These are phyloP conservation scores for Alternaria gaisen DNA, from an alignment of 2,329 filamentous ascomycete genomes.

Conservation along the genomic window DNA sequence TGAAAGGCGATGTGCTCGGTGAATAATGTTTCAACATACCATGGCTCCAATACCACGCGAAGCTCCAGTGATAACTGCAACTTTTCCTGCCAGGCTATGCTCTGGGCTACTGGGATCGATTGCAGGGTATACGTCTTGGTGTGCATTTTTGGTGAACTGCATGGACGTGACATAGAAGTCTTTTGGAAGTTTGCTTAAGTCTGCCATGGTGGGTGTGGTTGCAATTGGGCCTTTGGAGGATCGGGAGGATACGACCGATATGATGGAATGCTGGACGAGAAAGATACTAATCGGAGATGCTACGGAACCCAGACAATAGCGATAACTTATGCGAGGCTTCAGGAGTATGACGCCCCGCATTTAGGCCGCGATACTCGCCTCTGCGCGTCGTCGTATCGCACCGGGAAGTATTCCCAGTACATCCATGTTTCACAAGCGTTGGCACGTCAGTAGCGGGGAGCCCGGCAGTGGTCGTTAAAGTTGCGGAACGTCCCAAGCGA, in stretches of 20 bases:
- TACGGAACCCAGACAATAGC: not conserved
- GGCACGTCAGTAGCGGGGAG: not conserved
- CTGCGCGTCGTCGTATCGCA: not conserved
- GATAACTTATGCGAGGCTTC: not conserved
- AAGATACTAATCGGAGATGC: not conserved
- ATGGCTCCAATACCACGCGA: slow-evolving; percentile 50
- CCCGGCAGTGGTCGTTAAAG: slow-evolving; percentile 1
- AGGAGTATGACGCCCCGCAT: not conserved
- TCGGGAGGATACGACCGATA: not conserved
- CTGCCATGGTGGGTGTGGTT: slow-evolving; percentile 8
- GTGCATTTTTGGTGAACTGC: slow-evolving; percentile 25
- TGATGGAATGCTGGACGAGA: not conserved
- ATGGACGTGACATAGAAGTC: slow-evolving; percentile 22
- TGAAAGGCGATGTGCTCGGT: not conserved
- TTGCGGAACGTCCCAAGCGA: slow-evolving; percentile 9
- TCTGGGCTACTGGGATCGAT: slow-evolving; percentile 49
- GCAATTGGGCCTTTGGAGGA: not conserved
- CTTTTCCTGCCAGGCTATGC: slow-evolving; percentile 47
- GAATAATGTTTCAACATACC: slow-evolving; percentile 17
- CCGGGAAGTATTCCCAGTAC: not conserved
- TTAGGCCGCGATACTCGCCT: not conserved
- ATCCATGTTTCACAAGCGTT: not conserved
- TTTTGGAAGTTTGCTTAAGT: slow-evolving; percentile 22
- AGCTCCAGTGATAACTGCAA: slow-evolving; percentile 53
- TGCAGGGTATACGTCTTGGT: slow-evolving; percentile 51